phyloP scores from a whole-genome alignment of 192 early-diverging fungal genomes.

The Podila minutissima region DNA sequence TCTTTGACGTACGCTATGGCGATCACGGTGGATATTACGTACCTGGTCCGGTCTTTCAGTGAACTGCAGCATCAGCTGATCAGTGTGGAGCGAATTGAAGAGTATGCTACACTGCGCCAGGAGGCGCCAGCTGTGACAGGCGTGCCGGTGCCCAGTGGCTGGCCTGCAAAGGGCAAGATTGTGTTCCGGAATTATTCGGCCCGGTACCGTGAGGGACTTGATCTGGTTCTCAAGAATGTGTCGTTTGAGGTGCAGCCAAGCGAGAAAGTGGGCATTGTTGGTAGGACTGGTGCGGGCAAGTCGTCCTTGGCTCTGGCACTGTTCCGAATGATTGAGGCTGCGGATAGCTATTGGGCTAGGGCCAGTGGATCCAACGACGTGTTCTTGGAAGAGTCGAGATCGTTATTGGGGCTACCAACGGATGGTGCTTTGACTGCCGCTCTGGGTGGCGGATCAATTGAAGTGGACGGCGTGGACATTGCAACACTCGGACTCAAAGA shows the following conservation, averaged over 20 bases:
- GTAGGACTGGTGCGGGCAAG: conserved; percentile 61
- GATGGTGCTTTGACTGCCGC: background rate
- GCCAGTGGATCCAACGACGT: conserved; percentile 10
- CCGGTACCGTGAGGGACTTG: conserved; percentile 82
- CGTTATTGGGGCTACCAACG: background rate
- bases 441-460: conserved; percentile 63
- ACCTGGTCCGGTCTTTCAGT: conserved; percentile 82
- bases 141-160: conserved; percentile 55
- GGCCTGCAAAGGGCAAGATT: conserved; percentile 71
- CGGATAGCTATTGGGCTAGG: conserved; percentile 38
- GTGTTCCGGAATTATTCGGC: conserved; percentile 80
- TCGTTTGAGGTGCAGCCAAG: conserved; percentile 49
- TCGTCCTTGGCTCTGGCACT: conserved; percentile 60
- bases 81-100: conserved; percentile 60
- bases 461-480: conserved; percentile 83
- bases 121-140: conserved; percentile 79
- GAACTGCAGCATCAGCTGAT: conserved; percentile 78
- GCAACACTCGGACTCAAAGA: conserved; percentile 74
- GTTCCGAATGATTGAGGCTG: conserved; percentile 59
- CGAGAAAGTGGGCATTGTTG: conserved; percentile 83
- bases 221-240: conserved; percentile 79
- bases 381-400: background rate
- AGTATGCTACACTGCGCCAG: conserved; percentile 79
- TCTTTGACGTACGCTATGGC: conserved; percentile 74
- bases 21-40: conserved; percentile 83